phyloP scores from a whole-genome alignment of 2,329 filamentous ascomycete species.

The Aurifilum marmelostoma region DNA sequence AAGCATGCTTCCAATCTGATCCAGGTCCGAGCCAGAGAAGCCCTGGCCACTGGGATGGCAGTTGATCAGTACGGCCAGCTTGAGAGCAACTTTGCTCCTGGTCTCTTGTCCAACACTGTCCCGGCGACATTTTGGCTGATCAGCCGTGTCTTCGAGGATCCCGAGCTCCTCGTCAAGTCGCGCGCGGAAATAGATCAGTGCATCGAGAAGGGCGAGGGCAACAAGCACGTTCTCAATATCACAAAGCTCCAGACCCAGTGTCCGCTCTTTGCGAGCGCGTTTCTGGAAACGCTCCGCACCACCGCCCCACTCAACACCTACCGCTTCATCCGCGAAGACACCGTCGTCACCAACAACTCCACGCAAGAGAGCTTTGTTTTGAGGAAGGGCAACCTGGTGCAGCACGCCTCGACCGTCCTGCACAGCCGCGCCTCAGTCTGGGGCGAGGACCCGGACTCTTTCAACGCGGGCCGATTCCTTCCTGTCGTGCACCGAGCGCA shows the following conservation, averaged over 20 bases:
- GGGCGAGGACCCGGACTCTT: neutral
- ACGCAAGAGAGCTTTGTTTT: neutral
- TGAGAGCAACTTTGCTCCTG: neutral
- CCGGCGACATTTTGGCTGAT: neutral
- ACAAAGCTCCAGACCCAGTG: neutral
- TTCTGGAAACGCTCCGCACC: neutral
- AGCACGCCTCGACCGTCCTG: neutral
- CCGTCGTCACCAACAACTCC: neutral
- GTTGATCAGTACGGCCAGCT: neutral
- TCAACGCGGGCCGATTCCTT: neutral
- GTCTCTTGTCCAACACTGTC: neutral
- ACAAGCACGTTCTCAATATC: constrained; percentile 1
- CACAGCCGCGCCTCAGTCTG: neutral
- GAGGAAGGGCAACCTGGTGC: neutral
- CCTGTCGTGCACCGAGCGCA: neutral
- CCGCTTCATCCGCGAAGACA: no score
- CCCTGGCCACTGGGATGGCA: neutral
- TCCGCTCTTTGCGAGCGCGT: neutral
- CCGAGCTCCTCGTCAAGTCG: neutral
- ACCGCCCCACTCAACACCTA: neutral
- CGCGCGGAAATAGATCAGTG: constrained; percentile 1
- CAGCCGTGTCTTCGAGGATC: constrained; percentile 1
- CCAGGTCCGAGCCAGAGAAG: neutral
- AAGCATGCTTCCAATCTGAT: neutral
- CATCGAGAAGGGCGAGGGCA: neutral